A percentile compares a stretch with the other conserved stretches of the same genome.
These are phyloP conservation scores for Cordyceps javanica DNA, from an alignment of 2,329 filamentous ascomycete species.

Conservation along the genomic window DNA sequence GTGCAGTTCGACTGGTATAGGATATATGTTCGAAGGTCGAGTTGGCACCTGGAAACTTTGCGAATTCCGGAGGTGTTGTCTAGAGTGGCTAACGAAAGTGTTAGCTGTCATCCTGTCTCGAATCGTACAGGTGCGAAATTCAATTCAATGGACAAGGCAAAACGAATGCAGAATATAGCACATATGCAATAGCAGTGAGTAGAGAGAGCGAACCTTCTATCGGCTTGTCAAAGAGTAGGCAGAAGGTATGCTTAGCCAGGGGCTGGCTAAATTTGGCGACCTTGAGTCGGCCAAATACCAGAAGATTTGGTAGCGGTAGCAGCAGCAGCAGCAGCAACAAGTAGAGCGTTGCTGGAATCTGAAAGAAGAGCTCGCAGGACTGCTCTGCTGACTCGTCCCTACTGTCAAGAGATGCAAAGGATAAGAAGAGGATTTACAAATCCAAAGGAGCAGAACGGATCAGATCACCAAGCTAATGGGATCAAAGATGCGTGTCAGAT, in stretches of 20 bases:
- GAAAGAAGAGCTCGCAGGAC: not conserved
- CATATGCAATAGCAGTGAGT: not conserved
- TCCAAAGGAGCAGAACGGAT: not conserved
- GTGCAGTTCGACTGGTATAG: not conserved
- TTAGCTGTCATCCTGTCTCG: not conserved
- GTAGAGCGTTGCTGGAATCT: not conserved
- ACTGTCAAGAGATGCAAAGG: slow-evolving; percentile 7
- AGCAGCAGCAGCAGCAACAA: not conserved
- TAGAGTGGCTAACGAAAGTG: not conserved
- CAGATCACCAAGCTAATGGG: slow-evolving; percentile 13
- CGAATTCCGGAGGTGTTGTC: not conserved
- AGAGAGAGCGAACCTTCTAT: slow-evolving; percentile 3
- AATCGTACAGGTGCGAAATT: not conserved
- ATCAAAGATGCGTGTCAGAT: not conserved
- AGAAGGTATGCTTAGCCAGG: not conserved
- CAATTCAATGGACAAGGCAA: not conserved
- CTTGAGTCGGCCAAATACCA: too few species aligned
- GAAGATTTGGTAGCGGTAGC: too few species aligned
- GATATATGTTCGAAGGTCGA: not conserved
- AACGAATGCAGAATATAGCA: not conserved
- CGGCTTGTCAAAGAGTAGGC: not conserved
- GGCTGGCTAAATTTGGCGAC: not conserved
- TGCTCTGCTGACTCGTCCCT: slow-evolving; percentile 1
- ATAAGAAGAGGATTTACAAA: not conserved
- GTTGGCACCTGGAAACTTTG: not conserved